These are phyloP conservation scores for Talinum fruticosum DNA, from an alignment of 148 eudicot species.

Conservation along the genomic window DNA sequence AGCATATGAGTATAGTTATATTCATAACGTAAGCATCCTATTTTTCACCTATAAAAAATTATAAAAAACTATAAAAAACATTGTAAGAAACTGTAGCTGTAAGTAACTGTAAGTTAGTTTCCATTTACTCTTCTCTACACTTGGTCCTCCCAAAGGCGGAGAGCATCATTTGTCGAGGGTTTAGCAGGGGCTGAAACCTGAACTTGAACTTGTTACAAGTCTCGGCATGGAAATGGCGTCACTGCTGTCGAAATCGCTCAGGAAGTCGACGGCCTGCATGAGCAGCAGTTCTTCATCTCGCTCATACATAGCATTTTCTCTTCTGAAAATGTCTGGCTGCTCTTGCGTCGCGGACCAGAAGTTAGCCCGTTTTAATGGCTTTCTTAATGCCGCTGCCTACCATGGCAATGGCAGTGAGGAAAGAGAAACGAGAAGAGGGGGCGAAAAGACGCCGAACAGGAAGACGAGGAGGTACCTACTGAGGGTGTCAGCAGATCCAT, in stretches of 20 bases:
- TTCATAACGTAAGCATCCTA: too few species aligned
- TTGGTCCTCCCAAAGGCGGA: too few species aligned
- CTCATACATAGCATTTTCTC: background rate
- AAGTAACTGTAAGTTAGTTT: too few species aligned
- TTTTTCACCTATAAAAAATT: too few species aligned
- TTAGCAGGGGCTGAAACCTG: too few species aligned
- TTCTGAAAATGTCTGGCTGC: background rate
- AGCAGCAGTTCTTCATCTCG: conserved; percentile 6
- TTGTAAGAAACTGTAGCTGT: too few species aligned
- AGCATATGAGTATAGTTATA: too few species aligned
- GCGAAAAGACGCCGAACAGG: conserved; percentile 10
- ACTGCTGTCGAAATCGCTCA: conserved; percentile 1
- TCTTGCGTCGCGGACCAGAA: too few species aligned
- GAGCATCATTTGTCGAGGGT: too few species aligned
- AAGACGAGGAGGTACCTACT: conserved; percentile 31
- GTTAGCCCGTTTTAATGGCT: conserved; percentile 5
- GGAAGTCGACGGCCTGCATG: background rate
- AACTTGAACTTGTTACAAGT: too few species aligned
- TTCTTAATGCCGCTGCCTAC: conserved; percentile 5
- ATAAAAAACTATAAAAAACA: too few species aligned
- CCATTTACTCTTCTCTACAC: too few species aligned
- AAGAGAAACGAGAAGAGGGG: conserved; percentile 17
- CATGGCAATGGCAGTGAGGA: conserved; percentile 9
- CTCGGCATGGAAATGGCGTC: conserved; percentile 20
- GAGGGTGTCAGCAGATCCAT: conserved; percentile 75